These are phyloP conservation scores for Xenoacremonium recifei DNA, from an alignment of 2,329 filamentous ascomycete genomes.

Conservation along the genomic window DNA sequence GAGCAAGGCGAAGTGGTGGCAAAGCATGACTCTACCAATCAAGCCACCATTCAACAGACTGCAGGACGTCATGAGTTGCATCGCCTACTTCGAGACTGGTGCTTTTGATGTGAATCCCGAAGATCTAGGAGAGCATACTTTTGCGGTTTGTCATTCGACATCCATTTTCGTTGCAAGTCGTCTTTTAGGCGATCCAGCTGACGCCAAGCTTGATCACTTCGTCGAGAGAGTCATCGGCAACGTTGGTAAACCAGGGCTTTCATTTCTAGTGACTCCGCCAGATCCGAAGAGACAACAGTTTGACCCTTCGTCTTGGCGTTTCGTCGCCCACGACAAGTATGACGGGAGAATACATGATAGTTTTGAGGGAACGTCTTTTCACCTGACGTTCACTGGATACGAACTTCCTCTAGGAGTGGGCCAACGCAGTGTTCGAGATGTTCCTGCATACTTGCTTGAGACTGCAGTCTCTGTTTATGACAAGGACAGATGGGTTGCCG, in stretches of 20 bases:
- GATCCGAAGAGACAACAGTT: background rate
- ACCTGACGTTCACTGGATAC: background rate
- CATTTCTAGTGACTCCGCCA: background rate
- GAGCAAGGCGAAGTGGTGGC: background rate
- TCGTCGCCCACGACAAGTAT: background rate
- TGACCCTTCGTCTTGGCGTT: background rate
- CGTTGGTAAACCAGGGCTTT: background rate
- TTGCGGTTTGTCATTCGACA: background rate
- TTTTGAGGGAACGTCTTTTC: background rate
- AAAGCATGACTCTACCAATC: background rate
- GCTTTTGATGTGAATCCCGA: background rate
- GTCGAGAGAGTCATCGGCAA: background rate
- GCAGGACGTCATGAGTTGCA: background rate
- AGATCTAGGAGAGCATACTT: background rate
- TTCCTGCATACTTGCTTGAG: background rate
- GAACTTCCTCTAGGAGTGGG: background rate
- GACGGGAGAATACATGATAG: background rate
- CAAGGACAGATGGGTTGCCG: background rate
- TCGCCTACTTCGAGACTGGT: background rate
- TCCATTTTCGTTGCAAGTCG: background rate
- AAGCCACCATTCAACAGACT: background rate
- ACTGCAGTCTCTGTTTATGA: background rate
- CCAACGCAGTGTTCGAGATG: background rate
- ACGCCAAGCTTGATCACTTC: background rate
- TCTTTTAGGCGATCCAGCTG: background rate